These are phyloP conservation scores for Euptelea pleiosperma DNA, from an alignment of 164 flowering plant genomes.

Conservation along the genomic window DNA sequence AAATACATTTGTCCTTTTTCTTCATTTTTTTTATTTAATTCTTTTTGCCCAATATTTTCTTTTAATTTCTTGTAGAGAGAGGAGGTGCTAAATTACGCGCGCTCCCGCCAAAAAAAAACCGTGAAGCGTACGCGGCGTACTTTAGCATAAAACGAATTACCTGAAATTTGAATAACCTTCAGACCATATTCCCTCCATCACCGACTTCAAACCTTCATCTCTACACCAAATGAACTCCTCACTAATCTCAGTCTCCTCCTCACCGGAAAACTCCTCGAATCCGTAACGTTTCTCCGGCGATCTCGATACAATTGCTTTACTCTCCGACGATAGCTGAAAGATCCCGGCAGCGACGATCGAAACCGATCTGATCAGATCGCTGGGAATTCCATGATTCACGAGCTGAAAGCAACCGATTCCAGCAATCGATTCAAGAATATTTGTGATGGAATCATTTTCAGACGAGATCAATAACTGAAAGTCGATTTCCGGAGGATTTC, in stretches of 20 bases:
- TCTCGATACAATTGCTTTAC: constrained; percentile 34
- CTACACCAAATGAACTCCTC: constrained; percentile 79
- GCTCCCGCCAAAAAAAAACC: not conserved
- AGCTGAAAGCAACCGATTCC: constrained; percentile 68
- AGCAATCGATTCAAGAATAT: constrained; percentile 34
- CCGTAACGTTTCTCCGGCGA: constrained; percentile 50
- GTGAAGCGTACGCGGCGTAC: not conserved
- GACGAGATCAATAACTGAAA: constrained; percentile 24
- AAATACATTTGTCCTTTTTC: too few relatives aligned
- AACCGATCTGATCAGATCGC: constrained; percentile 33
- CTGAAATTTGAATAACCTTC: constrained; percentile 64
- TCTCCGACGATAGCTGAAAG: constrained; percentile 45
- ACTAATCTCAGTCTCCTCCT: constrained; percentile 39
- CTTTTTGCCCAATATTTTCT: too few relatives aligned
- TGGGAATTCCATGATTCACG: constrained; percentile 54
- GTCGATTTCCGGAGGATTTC: constrained; percentile 47
- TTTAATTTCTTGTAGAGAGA: too few relatives aligned
- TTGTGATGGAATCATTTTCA: constrained; percentile 9
- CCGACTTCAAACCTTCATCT: constrained; percentile 38
- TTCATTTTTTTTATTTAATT: too few relatives aligned
- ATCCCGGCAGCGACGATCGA: constrained; percentile 35
- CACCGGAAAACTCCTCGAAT: constrained; percentile 51
- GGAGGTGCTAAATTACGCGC: too few relatives aligned
- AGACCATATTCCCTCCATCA: constrained; percentile 75
- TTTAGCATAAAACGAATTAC: constrained; percentile 23